These are phyloP conservation scores for Gamsiella multidivaricata DNA, from an alignment of 192 early-diverging fungal species.

Conservation along the genomic window DNA sequence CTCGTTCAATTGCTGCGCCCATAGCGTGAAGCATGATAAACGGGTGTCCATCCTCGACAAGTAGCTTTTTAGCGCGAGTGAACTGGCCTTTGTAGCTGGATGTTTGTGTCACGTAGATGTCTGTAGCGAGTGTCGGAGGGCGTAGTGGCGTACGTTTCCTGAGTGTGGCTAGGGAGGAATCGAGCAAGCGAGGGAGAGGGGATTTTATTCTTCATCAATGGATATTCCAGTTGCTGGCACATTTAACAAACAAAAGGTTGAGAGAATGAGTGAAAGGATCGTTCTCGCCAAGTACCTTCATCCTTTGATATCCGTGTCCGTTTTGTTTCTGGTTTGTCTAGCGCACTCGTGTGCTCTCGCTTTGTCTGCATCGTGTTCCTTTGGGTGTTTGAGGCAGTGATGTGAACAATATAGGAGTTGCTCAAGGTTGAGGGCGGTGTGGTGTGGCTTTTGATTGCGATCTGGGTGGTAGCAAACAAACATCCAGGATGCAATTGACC, in stretches of 20 bases:
- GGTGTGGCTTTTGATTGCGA: conserved; percentile 5
- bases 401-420: neutral
- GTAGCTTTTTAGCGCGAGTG: conserved; percentile 70
- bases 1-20: conserved; percentile 77
- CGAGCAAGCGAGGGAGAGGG: neutral
- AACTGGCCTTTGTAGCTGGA: conserved; percentile 71
- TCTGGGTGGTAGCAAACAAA: too few relatives aligned
- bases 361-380: conserved; percentile 15
- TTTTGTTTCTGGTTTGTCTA: conserved; percentile 32
- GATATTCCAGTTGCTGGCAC: too few relatives aligned
- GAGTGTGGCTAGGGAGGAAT: conserved; percentile 37
- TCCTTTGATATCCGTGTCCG: conserved; percentile 41
- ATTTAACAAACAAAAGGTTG: neutral
- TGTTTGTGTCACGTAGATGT: conserved; percentile 84
- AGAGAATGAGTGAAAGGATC: neutral
- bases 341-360: neutral
- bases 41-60: conserved; percentile 69
- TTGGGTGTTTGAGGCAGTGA: neutral
- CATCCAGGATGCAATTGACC: too few relatives aligned
- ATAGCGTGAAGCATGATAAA: conserved; percentile 81
- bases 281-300: conserved; percentile 15
- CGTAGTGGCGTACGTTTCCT: conserved; percentile 73
- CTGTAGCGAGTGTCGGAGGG: conserved; percentile 71
- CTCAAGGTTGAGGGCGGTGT: neutral
- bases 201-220: too few relatives aligned